Percentiles rank a stretch among this genome's conserved stretches.
phyloP scores from a whole-genome alignment of 805 yeast genomes.

The Saccharomycopsis amapae region DNA sequence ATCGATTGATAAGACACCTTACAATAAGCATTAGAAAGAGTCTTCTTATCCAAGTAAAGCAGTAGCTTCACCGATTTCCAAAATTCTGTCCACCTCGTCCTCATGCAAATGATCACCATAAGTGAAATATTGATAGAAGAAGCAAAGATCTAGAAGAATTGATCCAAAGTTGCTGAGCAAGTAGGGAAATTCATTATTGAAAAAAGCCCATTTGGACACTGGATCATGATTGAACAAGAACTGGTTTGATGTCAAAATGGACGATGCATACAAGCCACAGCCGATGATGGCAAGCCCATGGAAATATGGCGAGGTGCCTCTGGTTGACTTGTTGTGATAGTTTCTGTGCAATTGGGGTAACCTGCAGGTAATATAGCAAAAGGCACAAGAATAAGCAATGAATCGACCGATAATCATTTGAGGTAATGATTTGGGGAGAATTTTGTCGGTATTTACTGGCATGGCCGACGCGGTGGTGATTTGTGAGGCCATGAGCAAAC shows the following conservation, averaged over 20 bases:
- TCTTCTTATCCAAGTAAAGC: too few relatives aligned
- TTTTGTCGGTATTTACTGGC: constrained; percentile 9
- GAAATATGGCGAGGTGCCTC: constrained; percentile 75
- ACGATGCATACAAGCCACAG: constrained; percentile 66
- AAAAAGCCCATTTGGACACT: constrained; percentile 38
- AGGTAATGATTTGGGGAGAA: constrained; percentile 3
- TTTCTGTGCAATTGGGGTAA: constrained; percentile 81
- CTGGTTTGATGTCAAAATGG: constrained; percentile 62
- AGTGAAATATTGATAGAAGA: constrained; percentile 50
- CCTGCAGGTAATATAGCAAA: constrained; percentile 68
- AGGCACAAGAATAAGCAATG: constrained; percentile 76
- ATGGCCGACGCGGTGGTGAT: constrained; percentile 24
- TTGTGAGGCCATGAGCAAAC: constrained; percentile 24
- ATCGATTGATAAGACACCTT: too few relatives aligned
- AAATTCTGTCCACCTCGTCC: not conserved
- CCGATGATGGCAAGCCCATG: constrained; percentile 60
- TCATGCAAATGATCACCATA: not conserved
- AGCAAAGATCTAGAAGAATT: constrained; percentile 62
- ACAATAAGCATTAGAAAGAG: too few relatives aligned
- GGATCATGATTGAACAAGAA: constrained; percentile 31
- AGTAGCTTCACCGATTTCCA: not conserved
- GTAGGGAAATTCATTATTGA: constrained; percentile 70
- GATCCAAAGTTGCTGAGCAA: constrained; percentile 85
- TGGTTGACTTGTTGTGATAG: constrained; percentile 70
- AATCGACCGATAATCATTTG: constrained; percentile 33